Evolutionary conservation across 1,139 yeast species (phyloP).

Genomic region (Geotrichum klebahnii): DNA sequence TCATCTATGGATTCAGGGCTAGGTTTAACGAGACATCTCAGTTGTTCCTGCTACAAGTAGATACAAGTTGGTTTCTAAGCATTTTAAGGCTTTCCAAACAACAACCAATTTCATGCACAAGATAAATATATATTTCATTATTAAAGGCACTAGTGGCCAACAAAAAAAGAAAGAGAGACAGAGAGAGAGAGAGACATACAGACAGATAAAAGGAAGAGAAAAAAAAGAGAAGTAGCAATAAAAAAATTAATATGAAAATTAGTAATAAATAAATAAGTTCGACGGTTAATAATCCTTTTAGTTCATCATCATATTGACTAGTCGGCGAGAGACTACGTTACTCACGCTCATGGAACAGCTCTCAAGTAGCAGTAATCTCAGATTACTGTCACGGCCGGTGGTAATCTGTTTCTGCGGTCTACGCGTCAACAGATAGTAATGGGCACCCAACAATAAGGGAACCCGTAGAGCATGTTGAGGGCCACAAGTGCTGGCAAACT

Average conservation of each 20-base stretch:
- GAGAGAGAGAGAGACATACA: background rate
- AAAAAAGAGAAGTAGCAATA: background rate
- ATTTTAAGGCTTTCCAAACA: background rate
- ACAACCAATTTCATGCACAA: no score
- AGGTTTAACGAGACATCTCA: constrained; percentile 2
- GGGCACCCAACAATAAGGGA: constrained; percentile 24
- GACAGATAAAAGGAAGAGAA: background rate
- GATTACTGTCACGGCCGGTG: constrained; percentile 11
- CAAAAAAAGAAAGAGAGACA: background rate
- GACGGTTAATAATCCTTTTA: constrained; percentile 7
- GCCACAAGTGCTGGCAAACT: background rate
- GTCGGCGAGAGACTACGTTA: constrained; percentile 22
- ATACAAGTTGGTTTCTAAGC: background rate
- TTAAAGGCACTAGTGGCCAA: background rate
- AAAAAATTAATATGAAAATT: background rate
- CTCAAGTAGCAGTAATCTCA: constrained; percentile 23
- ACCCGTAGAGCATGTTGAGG: constrained; percentile 12
- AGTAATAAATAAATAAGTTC: constrained; percentile 4
- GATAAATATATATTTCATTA: no score
- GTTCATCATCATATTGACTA: constrained; percentile 25
- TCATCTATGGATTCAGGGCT: background rate
- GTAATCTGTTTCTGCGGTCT: constrained; percentile 12
- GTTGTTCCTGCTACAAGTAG: background rate
- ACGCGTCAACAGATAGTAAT: constrained; percentile 16
- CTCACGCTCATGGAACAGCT: constrained; percentile 19